Percentiles rank a stretch among this genome's conserved stretches.
Conservation (phyloP, 805 yeast species). For the Candida maesae region DNA sequence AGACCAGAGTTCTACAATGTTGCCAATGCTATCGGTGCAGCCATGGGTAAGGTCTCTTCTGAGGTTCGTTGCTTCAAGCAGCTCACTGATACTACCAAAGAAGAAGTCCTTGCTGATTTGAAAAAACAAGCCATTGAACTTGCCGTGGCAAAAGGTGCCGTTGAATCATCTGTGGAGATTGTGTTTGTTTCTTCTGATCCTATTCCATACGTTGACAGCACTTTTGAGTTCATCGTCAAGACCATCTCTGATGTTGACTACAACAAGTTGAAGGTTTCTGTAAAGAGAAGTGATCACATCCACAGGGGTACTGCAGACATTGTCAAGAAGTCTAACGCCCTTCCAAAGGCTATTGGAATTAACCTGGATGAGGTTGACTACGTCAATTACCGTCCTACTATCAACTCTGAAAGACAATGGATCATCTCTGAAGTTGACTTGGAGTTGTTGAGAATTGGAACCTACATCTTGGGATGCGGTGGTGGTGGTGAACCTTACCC, state of each 20-base stretch:
- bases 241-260: conserved; percentile 20
- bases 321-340: conserved; percentile 7
- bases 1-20: conserved; percentile 40
- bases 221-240: conserved; percentile 24
- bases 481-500: conserved; percentile 50
- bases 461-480: conserved; percentile 47
- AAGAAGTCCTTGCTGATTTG: conserved; percentile 19
- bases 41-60: conserved; percentile 40
- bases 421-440: conserved; percentile 29
- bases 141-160: conserved; percentile 27
- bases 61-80: conserved; percentile 14
- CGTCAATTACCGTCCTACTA: conserved; percentile 15
- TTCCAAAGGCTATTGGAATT: background rate
- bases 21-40: conserved; percentile 51
- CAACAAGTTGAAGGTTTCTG: conserved; percentile 19
- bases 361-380: conserved; percentile 24
- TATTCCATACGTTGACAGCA: conserved; percentile 30
- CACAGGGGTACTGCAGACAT: background rate
- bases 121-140: conserved; percentile 19
- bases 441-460: conserved; percentile 41
- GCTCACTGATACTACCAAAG: conserved; percentile 30
- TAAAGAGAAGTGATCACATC: conserved; percentile 7
- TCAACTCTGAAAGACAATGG: conserved; percentile 25
- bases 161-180: conserved; percentile 23
- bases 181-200: conserved; percentile 28